These are phyloP conservation scores for Epichloe typhina DNA, from an alignment of 2,329 filamentous ascomycete species.

Conservation along the genomic window DNA sequence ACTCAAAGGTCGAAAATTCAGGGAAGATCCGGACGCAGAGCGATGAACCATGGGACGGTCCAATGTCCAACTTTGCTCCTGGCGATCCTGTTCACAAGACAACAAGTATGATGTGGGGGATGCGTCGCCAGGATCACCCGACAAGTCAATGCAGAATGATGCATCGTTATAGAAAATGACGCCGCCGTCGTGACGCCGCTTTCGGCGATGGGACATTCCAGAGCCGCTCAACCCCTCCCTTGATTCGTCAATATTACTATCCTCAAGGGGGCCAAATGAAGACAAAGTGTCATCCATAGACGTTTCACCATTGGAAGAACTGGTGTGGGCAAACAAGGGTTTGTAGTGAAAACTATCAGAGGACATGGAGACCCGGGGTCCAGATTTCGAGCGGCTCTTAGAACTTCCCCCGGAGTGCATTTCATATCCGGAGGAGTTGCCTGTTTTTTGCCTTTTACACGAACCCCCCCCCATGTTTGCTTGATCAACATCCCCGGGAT, in stretches of 20 bases:
- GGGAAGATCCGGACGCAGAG: slow-evolving; percentile 37
- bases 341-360: slow-evolving; percentile 48
- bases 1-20: slow-evolving; percentile 36
- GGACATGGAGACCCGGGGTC: slow-evolving; percentile 23
- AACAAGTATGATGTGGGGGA: slow-evolving; percentile 35
- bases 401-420: slow-evolving; percentile 20
- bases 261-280: slow-evolving; percentile 32
- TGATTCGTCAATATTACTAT: slow-evolving; percentile 36
- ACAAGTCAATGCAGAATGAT: slow-evolving; percentile 69
- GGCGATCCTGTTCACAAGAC: slow-evolving; percentile 27
- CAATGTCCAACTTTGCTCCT: slow-evolving; percentile 8
- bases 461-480: slow-evolving; percentile 26
- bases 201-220: slow-evolving; percentile 34
- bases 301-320: slow-evolving; percentile 31
- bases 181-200: slow-evolving; percentile 51
- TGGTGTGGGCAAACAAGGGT: slow-evolving; percentile 43
- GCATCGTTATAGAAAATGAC: slow-evolving; percentile 77
- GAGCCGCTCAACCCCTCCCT: slow-evolving; percentile 34
- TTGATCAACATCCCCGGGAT: slow-evolving; percentile 34
- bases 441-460: slow-evolving; percentile 33
- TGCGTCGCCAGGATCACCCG: slow-evolving; percentile 44
- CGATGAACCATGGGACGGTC: slow-evolving; percentile 19
- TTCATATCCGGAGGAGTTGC: slow-evolving; percentile 21
- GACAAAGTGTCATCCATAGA: slow-evolving; percentile 36
- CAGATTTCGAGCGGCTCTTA: slow-evolving; percentile 28